phyloP scores from a whole-genome alignment of 805 yeast genomes.

The Wickerhamiella qilinensis region DNA sequence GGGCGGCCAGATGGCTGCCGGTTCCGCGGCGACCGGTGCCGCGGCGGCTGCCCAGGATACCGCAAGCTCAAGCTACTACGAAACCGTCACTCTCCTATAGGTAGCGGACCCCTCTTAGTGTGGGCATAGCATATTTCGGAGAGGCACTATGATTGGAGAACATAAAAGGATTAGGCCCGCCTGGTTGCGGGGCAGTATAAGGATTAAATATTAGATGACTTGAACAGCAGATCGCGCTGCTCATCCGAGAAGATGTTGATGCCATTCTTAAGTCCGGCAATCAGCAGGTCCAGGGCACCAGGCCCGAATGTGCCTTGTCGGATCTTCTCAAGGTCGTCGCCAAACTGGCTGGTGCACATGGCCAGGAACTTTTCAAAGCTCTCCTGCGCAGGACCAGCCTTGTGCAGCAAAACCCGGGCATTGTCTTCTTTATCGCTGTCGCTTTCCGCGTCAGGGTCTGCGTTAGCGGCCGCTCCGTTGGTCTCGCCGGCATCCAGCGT shows the following conservation, averaged over 20 bases:
- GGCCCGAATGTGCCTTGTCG: slow-evolving; percentile 29
- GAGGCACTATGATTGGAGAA: too few species aligned
- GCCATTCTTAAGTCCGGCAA: slow-evolving; percentile 24
- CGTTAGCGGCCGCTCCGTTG: slow-evolving; percentile 3
- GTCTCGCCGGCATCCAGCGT: not conserved
- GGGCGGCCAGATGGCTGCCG: too few species aligned
- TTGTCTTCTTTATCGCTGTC: slow-evolving; percentile 6
- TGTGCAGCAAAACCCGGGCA: slow-evolving; percentile 13
- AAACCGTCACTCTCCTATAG: too few species aligned
- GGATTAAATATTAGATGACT: too few species aligned
- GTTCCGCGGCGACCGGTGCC: too few species aligned
- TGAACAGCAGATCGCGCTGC: slow-evolving; percentile 11
- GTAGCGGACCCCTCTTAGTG: too few species aligned
- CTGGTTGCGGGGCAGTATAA: too few species aligned
- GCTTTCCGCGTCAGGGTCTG: slow-evolving; percentile 7
- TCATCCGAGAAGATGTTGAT: slow-evolving; percentile 22
- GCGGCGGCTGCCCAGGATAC: too few species aligned
- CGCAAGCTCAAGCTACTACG: too few species aligned
- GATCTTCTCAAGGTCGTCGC: slow-evolving; percentile 26
- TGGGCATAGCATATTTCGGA: too few species aligned
- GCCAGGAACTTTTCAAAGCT: slow-evolving; percentile 28
- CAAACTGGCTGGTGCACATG: slow-evolving; percentile 31
- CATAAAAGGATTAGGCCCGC: too few species aligned
- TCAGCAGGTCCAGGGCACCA: slow-evolving; percentile 20
- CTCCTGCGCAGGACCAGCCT: slow-evolving; percentile 8